phyloP scores from a whole-genome alignment of 2,329 filamentous ascomycete species.

The Dactylella cylindrospora region DNA sequence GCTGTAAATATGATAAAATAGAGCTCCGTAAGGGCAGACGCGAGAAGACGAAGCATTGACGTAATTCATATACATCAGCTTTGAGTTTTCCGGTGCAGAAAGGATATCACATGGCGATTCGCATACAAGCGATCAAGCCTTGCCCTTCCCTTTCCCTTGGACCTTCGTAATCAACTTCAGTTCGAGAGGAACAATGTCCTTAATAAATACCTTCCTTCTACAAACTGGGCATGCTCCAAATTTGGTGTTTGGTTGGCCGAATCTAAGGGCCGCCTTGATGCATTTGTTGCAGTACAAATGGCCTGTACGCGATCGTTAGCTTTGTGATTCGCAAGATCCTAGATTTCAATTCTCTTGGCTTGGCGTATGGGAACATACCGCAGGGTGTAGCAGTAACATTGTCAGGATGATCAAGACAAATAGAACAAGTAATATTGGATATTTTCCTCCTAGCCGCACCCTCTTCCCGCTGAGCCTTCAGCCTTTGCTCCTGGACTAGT shows the following conservation, averaged over 20 bases:
- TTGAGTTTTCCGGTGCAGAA: too few species aligned
- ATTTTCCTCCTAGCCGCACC: constrained; percentile 46
- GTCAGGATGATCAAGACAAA: constrained; percentile 49
- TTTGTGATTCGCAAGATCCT: not conserved
- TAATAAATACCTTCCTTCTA: constrained; percentile 48
- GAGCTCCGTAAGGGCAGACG: too few species aligned
- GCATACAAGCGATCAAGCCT: constrained; percentile 14
- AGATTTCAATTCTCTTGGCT: not conserved
- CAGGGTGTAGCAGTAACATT: constrained; percentile 48
- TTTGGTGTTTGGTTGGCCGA: constrained; percentile 44
- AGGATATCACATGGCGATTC: too few species aligned
- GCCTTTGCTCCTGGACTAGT: constrained; percentile 44
- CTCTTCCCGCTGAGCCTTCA: constrained; percentile 45
- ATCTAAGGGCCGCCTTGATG: constrained; percentile 47
- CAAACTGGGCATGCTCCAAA: constrained; percentile 48
- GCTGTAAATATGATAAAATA: too few species aligned
- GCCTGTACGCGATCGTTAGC: constrained; percentile 42
- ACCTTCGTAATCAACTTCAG: constrained; percentile 46
- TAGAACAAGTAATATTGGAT: constrained; percentile 48
- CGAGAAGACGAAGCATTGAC: too few species aligned
- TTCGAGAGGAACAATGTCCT: constrained; percentile 48
- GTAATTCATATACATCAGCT: too few species aligned
- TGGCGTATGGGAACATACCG: constrained; percentile 41
- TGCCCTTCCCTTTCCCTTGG: constrained; percentile 45
- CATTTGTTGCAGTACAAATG: constrained; percentile 49